Evolutionary conservation across 768 basidiomycete species (phyloP).

Genomic region (Hemileccinum impolitum): DNA sequence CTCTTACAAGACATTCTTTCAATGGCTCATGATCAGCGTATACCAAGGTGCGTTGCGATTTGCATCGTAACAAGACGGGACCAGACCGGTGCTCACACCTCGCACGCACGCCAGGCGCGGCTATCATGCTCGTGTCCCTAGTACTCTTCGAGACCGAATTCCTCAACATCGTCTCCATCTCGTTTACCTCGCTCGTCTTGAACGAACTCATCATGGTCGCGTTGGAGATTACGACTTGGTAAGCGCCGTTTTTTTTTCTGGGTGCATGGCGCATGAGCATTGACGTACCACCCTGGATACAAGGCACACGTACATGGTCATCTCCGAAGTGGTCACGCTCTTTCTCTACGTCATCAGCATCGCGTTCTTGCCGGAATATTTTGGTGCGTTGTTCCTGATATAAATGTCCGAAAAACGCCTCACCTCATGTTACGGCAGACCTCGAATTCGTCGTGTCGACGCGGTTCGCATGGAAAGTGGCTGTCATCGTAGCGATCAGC

Average conservation of each 20-base stretch:
- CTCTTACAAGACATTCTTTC: conserved; percentile 98
- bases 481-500: conserved; percentile 91
- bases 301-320: conserved; percentile 88
- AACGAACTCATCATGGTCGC: conserved; percentile 99
- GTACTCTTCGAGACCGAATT: conserved; percentile 97
- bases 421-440: conserved; percentile 67
- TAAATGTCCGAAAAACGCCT: too few relatives aligned
- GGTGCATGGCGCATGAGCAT: too few relatives aligned
- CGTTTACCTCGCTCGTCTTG: conserved; percentile 91
- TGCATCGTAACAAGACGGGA: too few relatives aligned
- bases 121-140: conserved; percentile 98
- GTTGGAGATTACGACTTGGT: conserved; percentile 97
- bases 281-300: neutral
- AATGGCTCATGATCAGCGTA: conserved; percentile 95
- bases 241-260: too few relatives aligned
- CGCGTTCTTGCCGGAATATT: conserved; percentile 92
- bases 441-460: conserved; percentile 87
- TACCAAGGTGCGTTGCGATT: conserved; percentile 73
- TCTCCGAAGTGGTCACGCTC: conserved; percentile 86
- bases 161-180: conserved; percentile 96
- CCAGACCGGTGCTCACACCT: too few relatives aligned
- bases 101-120: conserved; percentile 75
- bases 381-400: too few relatives aligned
- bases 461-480: conserved; percentile 92
- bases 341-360: conserved; percentile 89